These are phyloP conservation scores for Naganishia sp. DNA, from an alignment of 1,284 basidiomycete species.

Conservation along the genomic window DNA sequence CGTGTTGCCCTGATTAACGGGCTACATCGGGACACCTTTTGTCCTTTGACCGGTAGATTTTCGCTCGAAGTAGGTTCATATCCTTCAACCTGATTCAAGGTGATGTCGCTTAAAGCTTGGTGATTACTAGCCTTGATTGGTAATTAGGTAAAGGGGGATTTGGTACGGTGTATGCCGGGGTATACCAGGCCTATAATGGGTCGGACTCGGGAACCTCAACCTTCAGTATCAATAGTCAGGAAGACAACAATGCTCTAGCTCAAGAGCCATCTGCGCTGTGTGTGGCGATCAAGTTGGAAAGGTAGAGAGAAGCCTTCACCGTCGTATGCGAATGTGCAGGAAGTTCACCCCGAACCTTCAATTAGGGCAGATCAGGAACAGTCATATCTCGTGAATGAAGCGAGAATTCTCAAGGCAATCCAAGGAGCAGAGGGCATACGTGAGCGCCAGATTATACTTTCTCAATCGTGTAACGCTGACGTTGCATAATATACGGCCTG, in stretches of 20 bases:
- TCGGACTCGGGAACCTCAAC: background rate
- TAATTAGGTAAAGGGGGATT: slow-evolving; percentile 31
- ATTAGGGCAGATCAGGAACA: slow-evolving; percentile 10
- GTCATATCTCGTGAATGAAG: slow-evolving; percentile 26
- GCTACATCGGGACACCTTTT: background rate
- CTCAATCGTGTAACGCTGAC: no score
- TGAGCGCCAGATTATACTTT: background rate
- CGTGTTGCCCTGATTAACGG: no score
- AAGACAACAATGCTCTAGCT: background rate
- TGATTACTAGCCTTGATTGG: slow-evolving; percentile 26
- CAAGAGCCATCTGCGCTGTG: slow-evolving; percentile 6
- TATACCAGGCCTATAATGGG: background rate
- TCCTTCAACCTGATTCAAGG: no score
- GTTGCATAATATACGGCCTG: background rate
- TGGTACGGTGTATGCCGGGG: slow-evolving; percentile 26
- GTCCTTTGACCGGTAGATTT: background rate
- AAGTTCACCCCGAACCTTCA: background rate
- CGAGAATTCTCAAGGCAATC: slow-evolving; percentile 18
- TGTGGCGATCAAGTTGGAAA: slow-evolving; percentile 35
- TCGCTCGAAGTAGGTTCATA: slow-evolving; percentile 2
- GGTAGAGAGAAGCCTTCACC: slow-evolving; percentile 12
- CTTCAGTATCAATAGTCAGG: background rate
- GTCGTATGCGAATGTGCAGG: background rate
- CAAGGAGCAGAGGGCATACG: slow-evolving; percentile 32
- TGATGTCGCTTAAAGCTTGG: background rate